phyloP scores from a whole-genome alignment of 2,329 filamentous ascomycete species.

The Trichoderma atrobrunneum region DNA sequence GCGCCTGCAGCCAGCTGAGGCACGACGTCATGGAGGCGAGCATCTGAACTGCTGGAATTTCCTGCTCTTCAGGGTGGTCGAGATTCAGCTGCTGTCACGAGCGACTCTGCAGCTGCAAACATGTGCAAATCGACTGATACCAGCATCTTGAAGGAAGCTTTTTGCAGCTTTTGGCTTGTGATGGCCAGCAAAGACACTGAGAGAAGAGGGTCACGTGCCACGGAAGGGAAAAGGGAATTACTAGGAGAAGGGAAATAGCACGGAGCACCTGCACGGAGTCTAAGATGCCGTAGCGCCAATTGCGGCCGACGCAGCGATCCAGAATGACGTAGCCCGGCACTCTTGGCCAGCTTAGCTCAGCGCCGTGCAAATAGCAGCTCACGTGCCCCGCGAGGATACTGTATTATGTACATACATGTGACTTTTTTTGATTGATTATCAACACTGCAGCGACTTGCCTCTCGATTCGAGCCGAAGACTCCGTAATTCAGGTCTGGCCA shows the following conservation, averaged over 20 bases:
- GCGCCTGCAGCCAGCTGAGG: slow-evolving; percentile 14
- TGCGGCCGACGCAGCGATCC: background rate
- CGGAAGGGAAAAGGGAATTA: too few relatives aligned
- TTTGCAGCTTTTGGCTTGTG: background rate
- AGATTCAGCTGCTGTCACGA: background rate
- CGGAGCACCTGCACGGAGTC: background rate
- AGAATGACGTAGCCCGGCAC: background rate
- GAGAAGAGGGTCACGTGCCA: background rate
- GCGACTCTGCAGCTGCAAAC: background rate
- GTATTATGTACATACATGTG: background rate
- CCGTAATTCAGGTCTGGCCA: slow-evolving; percentile 1
- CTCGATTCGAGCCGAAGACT: background rate
- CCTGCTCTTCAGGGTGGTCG: background rate
- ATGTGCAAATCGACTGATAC: background rate
- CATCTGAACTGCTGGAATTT: background rate
- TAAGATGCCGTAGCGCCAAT: background rate
- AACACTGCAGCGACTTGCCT: background rate
- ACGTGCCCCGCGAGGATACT: background rate
- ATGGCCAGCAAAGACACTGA: background rate
- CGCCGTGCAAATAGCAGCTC: background rate
- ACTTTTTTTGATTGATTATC: background rate
- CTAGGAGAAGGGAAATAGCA: too few relatives aligned
- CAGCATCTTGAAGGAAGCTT: background rate
- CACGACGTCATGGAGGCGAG: slow-evolving; percentile 12
- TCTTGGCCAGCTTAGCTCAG: background rate